Evolutionary conservation across 495 filamentous ascomycete genomes (phyloP).

Genomic region (Penicillium ochrochloron): DNA sequence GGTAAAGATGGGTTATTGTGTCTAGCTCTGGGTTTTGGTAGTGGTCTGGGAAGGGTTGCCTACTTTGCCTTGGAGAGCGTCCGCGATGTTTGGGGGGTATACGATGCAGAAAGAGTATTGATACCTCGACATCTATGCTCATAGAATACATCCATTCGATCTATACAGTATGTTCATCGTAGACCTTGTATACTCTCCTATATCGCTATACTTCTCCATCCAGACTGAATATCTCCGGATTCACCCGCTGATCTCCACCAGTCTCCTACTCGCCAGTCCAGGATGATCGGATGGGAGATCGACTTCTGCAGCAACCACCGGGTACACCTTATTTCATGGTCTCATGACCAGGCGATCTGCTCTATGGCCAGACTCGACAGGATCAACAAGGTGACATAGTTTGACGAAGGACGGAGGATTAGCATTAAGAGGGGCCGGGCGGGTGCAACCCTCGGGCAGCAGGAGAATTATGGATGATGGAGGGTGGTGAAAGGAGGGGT

Average conservation of each 20-base stretch:
- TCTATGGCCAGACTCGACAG: background rate
- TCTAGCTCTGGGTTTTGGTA: background rate
- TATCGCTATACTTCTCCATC: background rate
- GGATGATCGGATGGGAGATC: constrained; percentile 29
- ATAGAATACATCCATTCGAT: background rate
- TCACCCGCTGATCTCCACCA: constrained; percentile 1
- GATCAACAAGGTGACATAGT: background rate
- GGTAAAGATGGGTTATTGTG: background rate
- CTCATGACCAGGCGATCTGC: constrained; percentile 19
- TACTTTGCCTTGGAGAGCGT: background rate
- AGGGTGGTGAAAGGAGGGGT: background rate
- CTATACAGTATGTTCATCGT: background rate
- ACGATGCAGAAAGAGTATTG: background rate
- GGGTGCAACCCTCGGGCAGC: constrained; percentile 14
- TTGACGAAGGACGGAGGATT: background rate
- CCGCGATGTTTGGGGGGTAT: background rate
- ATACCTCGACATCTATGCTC: background rate
- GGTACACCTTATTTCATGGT: constrained; percentile 20
- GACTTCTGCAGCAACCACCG: constrained; percentile 17
- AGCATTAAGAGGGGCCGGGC: background rate
- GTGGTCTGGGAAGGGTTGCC: background rate
- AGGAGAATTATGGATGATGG: background rate
- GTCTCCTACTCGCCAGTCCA: background rate
- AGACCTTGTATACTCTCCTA: background rate
- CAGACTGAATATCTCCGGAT: background rate